Conservation (phyloP, 257 asterid species). For the Gynochthodes officinalis region DNA sequence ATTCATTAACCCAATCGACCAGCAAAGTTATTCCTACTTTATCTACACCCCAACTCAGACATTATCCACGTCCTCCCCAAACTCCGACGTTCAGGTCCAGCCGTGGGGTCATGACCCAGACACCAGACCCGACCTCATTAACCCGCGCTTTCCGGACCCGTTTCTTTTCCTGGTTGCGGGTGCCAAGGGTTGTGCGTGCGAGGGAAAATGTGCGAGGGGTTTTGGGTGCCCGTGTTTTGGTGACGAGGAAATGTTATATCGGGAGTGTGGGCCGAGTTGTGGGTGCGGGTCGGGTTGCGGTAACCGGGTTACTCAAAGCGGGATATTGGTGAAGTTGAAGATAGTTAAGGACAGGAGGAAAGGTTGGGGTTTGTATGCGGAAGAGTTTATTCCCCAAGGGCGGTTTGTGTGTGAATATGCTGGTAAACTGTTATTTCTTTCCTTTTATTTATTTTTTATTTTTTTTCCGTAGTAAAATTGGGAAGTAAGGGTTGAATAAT, state of each 20-base stretch:
- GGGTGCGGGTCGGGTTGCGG: conserved; percentile 50
- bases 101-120: conserved; percentile 52
- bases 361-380: conserved; percentile 81
- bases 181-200: conserved; percentile 60
- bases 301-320: conserved; percentile 65
- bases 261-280: conserved; percentile 87
- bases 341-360: conserved; percentile 53
- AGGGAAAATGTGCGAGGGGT: conserved; percentile 32
- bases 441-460: background rate
- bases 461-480: background rate
- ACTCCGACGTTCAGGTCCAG: conserved; percentile 22
- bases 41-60: conserved; percentile 59
- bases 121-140: conserved; percentile 2
- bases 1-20: conserved; percentile 43
- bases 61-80: conserved; percentile 12
- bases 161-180: conserved; percentile 63
- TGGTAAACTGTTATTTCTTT: conserved; percentile 33
- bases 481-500: background rate
- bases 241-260: conserved; percentile 26
- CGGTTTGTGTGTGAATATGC: conserved; percentile 82
- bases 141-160: conserved; percentile 32
- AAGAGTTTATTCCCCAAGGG: conserved; percentile 50
- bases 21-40: conserved; percentile 59
- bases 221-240: conserved; percentile 45
- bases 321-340: conserved; percentile 48